Evolutionary conservation across 371 early-diverging fungal species (phyloP), one percentile per base, ranked within the genome.

Genomic region (Fennellomyces sp.): DNA sequence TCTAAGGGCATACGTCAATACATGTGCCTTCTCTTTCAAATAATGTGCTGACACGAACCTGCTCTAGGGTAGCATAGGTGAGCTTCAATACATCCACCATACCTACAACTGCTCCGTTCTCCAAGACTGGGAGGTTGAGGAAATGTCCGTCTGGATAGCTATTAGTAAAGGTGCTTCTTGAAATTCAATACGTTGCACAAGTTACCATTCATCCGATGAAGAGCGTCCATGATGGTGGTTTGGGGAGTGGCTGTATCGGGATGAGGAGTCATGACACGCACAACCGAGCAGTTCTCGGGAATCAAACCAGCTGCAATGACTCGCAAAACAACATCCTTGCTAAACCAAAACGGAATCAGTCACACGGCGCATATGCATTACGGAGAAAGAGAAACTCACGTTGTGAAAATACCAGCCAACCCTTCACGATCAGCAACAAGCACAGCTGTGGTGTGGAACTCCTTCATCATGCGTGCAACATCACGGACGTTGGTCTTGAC

Each of bases 231-330:
- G 56, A 95, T 90, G 39, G 91, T 84, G 19, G 90, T 90, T 35
- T 84, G 73, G n/a, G 89, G 76, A 25, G 83, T 65, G 5, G 93
- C 91, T 10, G 90, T 89, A 73, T 96, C 96, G 2, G 97, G 97
- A 56, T 96, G 94, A 31, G 96, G 96, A 0, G 97, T 97, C 96
- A 97, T 94, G 38, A 96, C 94, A 56, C 95, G 87, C 30, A 93
- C 88, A 30, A 95, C 94, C 36, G 90, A 87, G 65, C 95, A 95
- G 19, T 84, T 91, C 49, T 75, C 78, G 48, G 96, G 94, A 67
- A 90, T 90, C 19, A 94, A 69, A 8, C 90, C 91, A 47, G 94
- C 93, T 25, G 96, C 95, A 65, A 97, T 86, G 35, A 96, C 96
- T 50, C 96, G 86, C 49, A 95, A 80, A 29, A 96, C 96, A 61